Evolutionary conservation across 805 yeast genomes (phyloP).

Genomic region (Ogataea trehaloabstinens): DNA sequence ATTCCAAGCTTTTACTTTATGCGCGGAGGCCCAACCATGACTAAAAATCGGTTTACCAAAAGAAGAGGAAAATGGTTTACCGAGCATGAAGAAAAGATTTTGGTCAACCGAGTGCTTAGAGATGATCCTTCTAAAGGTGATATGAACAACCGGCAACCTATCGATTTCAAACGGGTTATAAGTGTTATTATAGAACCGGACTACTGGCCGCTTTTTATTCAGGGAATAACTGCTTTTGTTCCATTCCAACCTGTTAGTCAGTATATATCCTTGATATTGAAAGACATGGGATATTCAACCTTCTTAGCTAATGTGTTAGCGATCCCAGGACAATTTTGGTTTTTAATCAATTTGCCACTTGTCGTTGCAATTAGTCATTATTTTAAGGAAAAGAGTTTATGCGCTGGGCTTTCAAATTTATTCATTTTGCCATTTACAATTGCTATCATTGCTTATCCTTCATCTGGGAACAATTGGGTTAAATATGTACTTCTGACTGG

Average conservation of each 20-base stretch:
- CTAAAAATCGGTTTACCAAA: constrained; percentile 29
- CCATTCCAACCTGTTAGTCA: constrained; percentile 33
- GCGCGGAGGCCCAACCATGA: constrained; percentile 19
- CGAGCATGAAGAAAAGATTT: constrained; percentile 52
- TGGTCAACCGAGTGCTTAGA: constrained; percentile 54
- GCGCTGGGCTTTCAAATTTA: constrained; percentile 51
- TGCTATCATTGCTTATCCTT: constrained; percentile 2
- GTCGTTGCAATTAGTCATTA: constrained; percentile 33
- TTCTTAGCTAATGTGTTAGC: constrained; percentile 48
- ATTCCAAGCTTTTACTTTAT: constrained; percentile 17
- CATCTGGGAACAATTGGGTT: constrained; percentile 13
- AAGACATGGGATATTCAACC: constrained; percentile 47
- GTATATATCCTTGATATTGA: constrained; percentile 47
- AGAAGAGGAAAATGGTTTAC: constrained; percentile 46
- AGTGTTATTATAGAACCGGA: constrained; percentile 43
- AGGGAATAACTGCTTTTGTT: constrained; percentile 38
- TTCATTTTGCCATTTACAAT: constrained; percentile 9
- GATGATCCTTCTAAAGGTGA: constrained; percentile 62
- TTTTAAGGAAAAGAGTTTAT: constrained; percentile 48
- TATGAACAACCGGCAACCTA: constrained; percentile 53
- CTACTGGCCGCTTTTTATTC: constrained; percentile 47
- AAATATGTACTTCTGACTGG: constrained; percentile 14
- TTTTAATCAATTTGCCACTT: constrained; percentile 30
- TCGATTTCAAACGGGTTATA: constrained; percentile 36
- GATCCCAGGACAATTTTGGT: constrained; percentile 43